Conservation (phyloP, 1,284 basidiomycete species). For the Papiliotrema terrestris region DNA sequence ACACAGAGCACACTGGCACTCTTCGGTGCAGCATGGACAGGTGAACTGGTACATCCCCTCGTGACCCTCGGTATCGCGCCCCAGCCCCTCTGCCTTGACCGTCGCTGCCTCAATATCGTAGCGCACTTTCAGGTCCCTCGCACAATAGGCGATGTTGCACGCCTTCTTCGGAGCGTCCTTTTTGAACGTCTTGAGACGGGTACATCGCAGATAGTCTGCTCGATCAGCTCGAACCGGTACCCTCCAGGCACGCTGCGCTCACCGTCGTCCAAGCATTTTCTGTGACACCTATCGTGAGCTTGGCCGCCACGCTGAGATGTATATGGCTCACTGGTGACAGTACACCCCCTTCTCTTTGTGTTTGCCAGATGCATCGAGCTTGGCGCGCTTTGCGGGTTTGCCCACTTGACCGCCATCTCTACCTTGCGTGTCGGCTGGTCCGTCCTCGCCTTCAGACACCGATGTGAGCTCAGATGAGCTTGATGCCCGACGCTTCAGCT, state of each 20-base stretch:
- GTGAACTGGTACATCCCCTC: constrained; percentile 13
- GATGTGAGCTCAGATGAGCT: neutral
- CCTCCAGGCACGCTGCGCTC: neutral
- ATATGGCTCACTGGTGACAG: constrained; percentile 26
- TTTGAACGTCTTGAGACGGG: constrained; percentile 18
- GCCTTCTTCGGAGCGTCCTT: constrained; percentile 12
- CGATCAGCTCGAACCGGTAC: neutral
- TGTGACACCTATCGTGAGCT: neutral
- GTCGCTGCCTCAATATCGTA: constrained; percentile 18
- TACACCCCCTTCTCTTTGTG: constrained; percentile 16
- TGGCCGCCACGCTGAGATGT: neutral
- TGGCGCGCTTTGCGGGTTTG: constrained; percentile 5
- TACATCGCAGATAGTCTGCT: constrained; percentile 31
- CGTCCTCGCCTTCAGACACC: neutral
- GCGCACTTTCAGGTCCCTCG: constrained; percentile 22
- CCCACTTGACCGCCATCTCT: neutral
- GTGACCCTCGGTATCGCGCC: neutral
- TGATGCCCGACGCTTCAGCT: neutral
- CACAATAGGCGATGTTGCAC: constrained; percentile 35
- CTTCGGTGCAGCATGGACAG: constrained; percentile 32
- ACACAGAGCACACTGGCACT: constrained; percentile 34
- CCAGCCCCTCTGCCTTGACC: neutral
- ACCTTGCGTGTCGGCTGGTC: neutral
- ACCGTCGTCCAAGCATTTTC: neutral
- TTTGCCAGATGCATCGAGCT: neutral